Evolutionary conservation across 768 basidiomycete species (phyloP), one percentile per base, ranked within the genome.

Genomic region (Omphalotus guepiniiformis): DNA sequence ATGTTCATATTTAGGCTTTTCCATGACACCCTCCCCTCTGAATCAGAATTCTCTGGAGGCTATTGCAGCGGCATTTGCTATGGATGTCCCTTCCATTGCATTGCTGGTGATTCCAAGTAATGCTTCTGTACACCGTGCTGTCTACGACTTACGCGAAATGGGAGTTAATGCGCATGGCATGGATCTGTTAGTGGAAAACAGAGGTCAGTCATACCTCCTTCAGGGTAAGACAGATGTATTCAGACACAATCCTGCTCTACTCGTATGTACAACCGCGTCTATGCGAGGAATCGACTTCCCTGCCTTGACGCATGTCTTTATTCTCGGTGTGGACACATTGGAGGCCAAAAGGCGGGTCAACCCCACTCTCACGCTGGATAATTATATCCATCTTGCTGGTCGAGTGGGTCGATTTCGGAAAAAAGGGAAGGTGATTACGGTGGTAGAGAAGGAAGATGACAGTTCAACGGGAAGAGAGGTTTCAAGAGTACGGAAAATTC

Each of bases 241-340:
- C 26, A 62, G 71, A 29, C 78, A 75, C 55, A 74, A 76, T 56
- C 83, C 87, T 19, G 76, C 64, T 19, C 59, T 90, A 56, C 69
- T 91, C 26, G 83, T 91, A 32, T 74, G 76, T 12, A 88, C 87
- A 1, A 66, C 78, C 19, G 83, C 85, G 15, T 82, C 82, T 16
- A 79, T 78, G 28, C 80, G 88, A 39, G 88, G 88, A 22, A 63
- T 91, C 40, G 87, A 91, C 65, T 63, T 90, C 42, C 82, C 81
- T 8, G 74, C 73, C 51, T 68, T 90, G 55, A 77, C 78, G 39
- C 88, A 89, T 58, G 87, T 90, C 16, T 88, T 91, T 60, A 67
- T 88, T 41, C 63, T 85, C 37, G 86, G 86, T 3, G 65, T 84
- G 25, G 36, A 39, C 19, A 16, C 35, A 7, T 28, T 50, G 22